Base-by-base conservation (phyloP, 1,284 basidiomycete species). In the Cryptococcus sp. region DNA sequence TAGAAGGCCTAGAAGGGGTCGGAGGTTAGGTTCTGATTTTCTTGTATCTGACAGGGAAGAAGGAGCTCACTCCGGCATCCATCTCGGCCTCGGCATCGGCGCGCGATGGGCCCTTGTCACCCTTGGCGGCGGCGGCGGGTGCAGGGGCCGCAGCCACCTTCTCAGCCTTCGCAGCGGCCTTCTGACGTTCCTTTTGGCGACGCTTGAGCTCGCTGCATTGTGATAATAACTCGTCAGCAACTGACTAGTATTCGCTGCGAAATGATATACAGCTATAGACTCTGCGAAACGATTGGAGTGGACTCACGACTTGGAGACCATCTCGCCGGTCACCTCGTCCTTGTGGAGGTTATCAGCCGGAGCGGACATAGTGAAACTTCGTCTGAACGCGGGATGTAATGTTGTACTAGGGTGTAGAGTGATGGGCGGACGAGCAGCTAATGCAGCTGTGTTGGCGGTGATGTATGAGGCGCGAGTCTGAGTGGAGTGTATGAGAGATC, bases 261-360 rank as follows among this genome's bases (percentile, higher is more conserved):
- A 11, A 39, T 53, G 38, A 17, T 6, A 25, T 50, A 5, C 19
- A 19, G 19, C 13, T 47, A 16, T 8, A 48, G 27, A 45, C 22
- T n/a, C 3, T n/a, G n/a, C n/a, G n/a, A n/a, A n/a, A n/a, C n/a
- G n/a, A n/a, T n/a, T 15, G 25, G 10, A 56, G 27, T 8, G 17
- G 22, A 63, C 90, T 69, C 60, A 93, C 92, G 85, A 84, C 85
- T 97, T 97, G 81, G 91, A 94, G 72, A 97, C 86, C 88, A 93
- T 85, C 79, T 96, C 93, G 45, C 92, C 93, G 3, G 93, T 94
- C 62, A 92, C 85, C 47, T 89, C 88, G 78, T 96, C 93, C 69
- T 79, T 79, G 67, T 77, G 77, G 20, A 76, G 67, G 61, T 73
- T 72, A 27, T 68, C 72, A 30, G 61, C 60, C 40, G 72, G 72